Conservation (phyloP, 2,329 filamentous ascomycete genomes). For the Fusarium virguliforme region DNA sequence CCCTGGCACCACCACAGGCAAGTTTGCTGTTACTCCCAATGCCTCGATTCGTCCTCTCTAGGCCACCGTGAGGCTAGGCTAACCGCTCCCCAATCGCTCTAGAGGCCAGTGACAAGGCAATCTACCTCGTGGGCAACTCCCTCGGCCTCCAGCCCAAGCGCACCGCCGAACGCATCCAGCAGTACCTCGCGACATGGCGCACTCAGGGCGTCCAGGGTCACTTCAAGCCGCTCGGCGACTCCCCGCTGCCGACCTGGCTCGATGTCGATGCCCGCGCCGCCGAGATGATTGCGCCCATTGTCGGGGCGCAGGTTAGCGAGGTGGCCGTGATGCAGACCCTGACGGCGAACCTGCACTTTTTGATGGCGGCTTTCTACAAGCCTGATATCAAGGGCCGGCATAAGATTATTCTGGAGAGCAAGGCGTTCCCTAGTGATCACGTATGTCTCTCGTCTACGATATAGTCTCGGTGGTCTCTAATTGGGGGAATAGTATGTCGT, state of each 20-base stretch:
- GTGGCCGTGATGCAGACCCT: conserved; percentile 88
- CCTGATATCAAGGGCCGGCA: conserved; percentile 71
- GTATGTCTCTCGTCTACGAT: conserved; percentile 57
- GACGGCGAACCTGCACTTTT: conserved; percentile 82
- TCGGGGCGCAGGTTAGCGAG: conserved; percentile 79
- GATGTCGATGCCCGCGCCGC: conserved; percentile 79
- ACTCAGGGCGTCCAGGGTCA: conserved; percentile 86
- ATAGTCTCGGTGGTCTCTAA: conserved; percentile 22
- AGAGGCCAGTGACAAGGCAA: conserved; percentile 55
- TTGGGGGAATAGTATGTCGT: conserved; percentile 75
- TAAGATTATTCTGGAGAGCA: conserved; percentile 86
- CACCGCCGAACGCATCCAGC: conserved; percentile 72
- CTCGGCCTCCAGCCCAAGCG: conserved; percentile 82
- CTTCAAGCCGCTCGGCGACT: conserved; percentile 78
- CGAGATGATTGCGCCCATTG: conserved; percentile 77
- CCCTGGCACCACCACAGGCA: conserved; percentile 24
- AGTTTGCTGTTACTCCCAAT: not conserved
- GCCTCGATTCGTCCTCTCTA: not conserved
- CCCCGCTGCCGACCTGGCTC: conserved; percentile 79
- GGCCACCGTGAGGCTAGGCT: not conserved
- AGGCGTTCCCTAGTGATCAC: conserved; percentile 89
- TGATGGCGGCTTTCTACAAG: conserved; percentile 86
- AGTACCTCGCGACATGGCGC: conserved; percentile 84
- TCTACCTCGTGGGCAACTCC: conserved; percentile 90
- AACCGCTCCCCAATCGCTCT: not conserved